A percentile compares a stretch with the other conserved stretches of the same genome.
These are phyloP conservation scores for Lecanoromycetidae sp. DNA, from an alignment of 2,329 filamentous ascomycete species.

Conservation along the genomic window DNA sequence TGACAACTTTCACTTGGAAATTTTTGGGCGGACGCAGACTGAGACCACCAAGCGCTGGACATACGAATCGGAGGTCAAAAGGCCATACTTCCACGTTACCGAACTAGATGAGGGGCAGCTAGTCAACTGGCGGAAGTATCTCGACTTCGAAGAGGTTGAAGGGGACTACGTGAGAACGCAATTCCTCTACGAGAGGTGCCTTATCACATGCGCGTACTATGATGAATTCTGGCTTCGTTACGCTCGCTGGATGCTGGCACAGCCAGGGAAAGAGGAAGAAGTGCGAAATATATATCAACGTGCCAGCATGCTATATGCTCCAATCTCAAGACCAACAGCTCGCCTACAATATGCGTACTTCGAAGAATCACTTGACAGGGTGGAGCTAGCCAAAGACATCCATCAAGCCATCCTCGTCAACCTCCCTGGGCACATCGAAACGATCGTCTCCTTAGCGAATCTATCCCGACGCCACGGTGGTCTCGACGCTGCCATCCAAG, in stretches of 20 bases:
- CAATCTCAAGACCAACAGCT: slow-evolving; percentile 70
- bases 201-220: slow-evolving; percentile 87
- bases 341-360: slow-evolving; percentile 89
- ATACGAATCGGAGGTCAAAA: slow-evolving; percentile 87
- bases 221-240: slow-evolving; percentile 99
- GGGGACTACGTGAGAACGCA: slow-evolving; percentile 62
- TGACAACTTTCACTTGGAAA: slow-evolving; percentile 67
- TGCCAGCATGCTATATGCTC: slow-evolving; percentile 73
- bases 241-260: slow-evolving; percentile 79
- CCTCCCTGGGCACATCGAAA: slow-evolving; percentile 73
- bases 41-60: slow-evolving; percentile 92
- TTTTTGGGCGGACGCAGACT: slow-evolving; percentile 67
- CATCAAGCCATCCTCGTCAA: slow-evolving; percentile 66
- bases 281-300: slow-evolving; percentile 84
- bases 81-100: slow-evolving; percentile 92
- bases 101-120: slow-evolving; percentile 79
- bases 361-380: slow-evolving; percentile 70
- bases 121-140: slow-evolving; percentile 85
- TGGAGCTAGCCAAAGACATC: slow-evolving; percentile 71
- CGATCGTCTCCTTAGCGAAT: slow-evolving; percentile 78
- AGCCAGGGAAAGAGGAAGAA: slow-evolving; percentile 73
- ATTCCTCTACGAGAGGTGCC: slow-evolving; percentile 84
- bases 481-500: slow-evolving; percentile 69
- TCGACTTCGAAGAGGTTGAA: slow-evolving; percentile 87
- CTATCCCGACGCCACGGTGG: slow-evolving; percentile 72